Evolutionary conservation across 2,329 filamentous ascomycete genomes (phyloP).

Genomic region (Apiospora malaysiana): DNA sequence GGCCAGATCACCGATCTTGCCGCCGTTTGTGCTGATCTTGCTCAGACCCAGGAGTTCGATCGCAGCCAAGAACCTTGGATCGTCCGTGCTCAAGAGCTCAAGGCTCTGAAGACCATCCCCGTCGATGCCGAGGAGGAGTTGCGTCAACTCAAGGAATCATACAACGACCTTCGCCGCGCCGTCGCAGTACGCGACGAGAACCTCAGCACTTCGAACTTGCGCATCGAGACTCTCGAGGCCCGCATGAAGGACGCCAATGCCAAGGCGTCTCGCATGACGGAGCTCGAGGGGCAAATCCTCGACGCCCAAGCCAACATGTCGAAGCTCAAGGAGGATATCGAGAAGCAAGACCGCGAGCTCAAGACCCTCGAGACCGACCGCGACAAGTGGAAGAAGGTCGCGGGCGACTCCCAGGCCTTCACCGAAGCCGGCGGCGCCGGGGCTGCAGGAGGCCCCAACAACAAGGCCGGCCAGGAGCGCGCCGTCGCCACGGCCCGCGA

Average conservation of each 20-base stretch:
- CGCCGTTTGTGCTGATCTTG: slow-evolving; percentile 71
- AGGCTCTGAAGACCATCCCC: slow-evolving; percentile 79
- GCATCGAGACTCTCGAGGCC: slow-evolving; percentile 90
- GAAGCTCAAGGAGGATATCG: slow-evolving; percentile 66
- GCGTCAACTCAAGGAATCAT: slow-evolving; percentile 77
- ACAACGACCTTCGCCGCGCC: slow-evolving; percentile 76
- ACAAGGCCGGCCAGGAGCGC: slow-evolving; percentile 66
- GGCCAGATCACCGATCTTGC: slow-evolving; percentile 73
- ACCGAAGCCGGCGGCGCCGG: slow-evolving; percentile 33
- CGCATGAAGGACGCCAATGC: slow-evolving; percentile 83
- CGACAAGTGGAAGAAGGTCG: slow-evolving; percentile 75
- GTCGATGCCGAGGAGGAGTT: slow-evolving; percentile 87
- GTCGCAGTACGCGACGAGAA: slow-evolving; percentile 79
- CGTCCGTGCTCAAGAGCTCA: slow-evolving; percentile 79
- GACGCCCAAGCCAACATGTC: slow-evolving; percentile 56
- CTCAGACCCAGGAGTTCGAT: slow-evolving; percentile 81
- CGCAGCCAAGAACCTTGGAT: slow-evolving; percentile 80
- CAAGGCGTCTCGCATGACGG: slow-evolving; percentile 73
- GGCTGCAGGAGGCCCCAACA: slow-evolving; percentile 33
- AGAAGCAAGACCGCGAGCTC: slow-evolving; percentile 71
- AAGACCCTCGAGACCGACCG: slow-evolving; percentile 68
- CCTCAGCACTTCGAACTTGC: slow-evolving; percentile 85
- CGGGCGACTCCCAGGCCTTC: slow-evolving; percentile 64
- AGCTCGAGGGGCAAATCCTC: slow-evolving; percentile 66
- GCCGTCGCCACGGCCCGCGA: slow-evolving; percentile 74